A percentile compares a stretch with the other conserved stretches of the same genome.
Conservation (phyloP, 1,284 basidiomycete species). For the Pseudozyma thailandica region DNA sequence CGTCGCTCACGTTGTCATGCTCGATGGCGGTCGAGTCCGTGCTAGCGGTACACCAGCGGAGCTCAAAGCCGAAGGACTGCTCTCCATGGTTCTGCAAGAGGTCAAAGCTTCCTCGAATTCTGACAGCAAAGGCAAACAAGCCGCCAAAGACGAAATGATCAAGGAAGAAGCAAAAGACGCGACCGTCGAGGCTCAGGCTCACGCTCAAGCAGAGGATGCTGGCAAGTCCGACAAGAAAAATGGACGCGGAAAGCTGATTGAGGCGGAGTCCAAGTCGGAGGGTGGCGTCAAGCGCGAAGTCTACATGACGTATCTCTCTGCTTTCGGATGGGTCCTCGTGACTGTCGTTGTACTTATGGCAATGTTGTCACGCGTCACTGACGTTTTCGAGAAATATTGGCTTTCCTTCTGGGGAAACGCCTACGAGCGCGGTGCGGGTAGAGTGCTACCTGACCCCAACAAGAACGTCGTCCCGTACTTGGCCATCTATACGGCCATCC, state of each 20-base stretch:
- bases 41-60: conserved; percentile 70
- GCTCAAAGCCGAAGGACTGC: conserved; percentile 68
- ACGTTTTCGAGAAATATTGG: conserved; percentile 41
- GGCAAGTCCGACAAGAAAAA: background rate
- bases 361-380: conserved; percentile 18
- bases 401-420: conserved; percentile 41
- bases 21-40: conserved; percentile 45
- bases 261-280: conserved; percentile 77
- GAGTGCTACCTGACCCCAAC: conserved; percentile 15
- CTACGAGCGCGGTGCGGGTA: conserved; percentile 1
- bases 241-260: conserved; percentile 72
- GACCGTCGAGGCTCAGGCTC: conserved; percentile 24
- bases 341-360: conserved; percentile 23
- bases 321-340: conserved; percentile 60
- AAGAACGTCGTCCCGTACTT: conserved; percentile 26
- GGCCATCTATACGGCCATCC: conserved; percentile 11
- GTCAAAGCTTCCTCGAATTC: conserved; percentile 54
- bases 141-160: conserved; percentile 22
- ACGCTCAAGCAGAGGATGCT: conserved; percentile 16
- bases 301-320: conserved; percentile 79
- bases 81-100: conserved; percentile 39
- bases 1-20: conserved; percentile 43
- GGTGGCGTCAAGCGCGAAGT: conserved; percentile 82
- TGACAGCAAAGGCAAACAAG: conserved; percentile 47
- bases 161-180: conserved; percentile 37